Base-by-base conservation (phyloP, 208 protist species). In the Sergeia podlipaevii region DNA sequence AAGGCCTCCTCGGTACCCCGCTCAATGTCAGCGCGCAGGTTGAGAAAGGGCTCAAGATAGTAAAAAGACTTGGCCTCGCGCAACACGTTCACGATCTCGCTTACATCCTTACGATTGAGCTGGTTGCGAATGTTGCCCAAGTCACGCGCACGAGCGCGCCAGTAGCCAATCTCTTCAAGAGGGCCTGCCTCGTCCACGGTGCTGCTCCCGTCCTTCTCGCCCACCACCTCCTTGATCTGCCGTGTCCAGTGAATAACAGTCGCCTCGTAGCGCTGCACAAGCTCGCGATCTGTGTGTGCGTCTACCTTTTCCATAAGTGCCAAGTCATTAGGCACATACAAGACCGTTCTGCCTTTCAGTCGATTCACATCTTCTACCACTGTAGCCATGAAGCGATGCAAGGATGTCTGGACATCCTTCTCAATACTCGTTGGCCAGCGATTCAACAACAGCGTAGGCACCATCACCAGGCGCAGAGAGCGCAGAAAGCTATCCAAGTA, bases 211-310 rank as follows among this genome's bases (percentile, higher is more conserved):
- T 97, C 85, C 54, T 93, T 80, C 41, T 96, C 90, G 18, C 80
- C 91, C 32, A 99, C 77, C 7, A 98, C 97, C 50, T 98, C 94
- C 64, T 98, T 98, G 70, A 99, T 98, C 80, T 99, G 98, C 32
- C 96, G 80, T 10, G 98, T 99, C 97, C 98, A 99, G 80, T 99
- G 98, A 52, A 99, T 98, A 13, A 98, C 88, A 0, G 96, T 96
- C 0, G 93, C 81, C 72, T 99, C 95, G 60, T 98, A 97, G 37
- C 96, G 85, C 78, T 98, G 97, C 18, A 99, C 90, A 1, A 98
- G 73, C 61, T 98, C 95, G 46, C 97, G 93, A 54, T 98, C 86
- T 2, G 72, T 66, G 44, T 93, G 77, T 1, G 94, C 82, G 37
- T 87, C 74, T 15, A 43, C 44, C 26, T 62, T 23, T 13, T 72